phyloP scores from a whole-genome alignment of 768 basidiomycete species.

The Termitomyces sp. region DNA sequence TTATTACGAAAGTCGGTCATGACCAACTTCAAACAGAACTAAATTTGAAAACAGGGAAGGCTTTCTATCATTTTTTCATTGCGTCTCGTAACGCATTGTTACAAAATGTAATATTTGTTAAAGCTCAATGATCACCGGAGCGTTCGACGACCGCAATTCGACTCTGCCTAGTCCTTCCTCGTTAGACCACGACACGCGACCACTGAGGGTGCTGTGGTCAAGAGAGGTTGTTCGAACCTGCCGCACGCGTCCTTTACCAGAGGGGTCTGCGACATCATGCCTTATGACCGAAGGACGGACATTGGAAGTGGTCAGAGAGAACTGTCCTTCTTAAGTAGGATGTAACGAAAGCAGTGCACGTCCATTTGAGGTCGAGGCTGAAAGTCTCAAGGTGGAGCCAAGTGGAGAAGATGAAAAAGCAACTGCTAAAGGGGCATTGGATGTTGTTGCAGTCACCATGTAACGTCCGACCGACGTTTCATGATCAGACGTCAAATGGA shows the following conservation, averaged over 20 bases:
- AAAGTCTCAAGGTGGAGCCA: slow-evolving; percentile 26
- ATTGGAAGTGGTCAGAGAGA: slow-evolving; percentile 17
- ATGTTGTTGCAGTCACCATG: slow-evolving; percentile 23
- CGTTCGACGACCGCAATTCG: slow-evolving; percentile 12
- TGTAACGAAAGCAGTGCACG: slow-evolving; percentile 26
- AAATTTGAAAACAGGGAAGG: neutral
- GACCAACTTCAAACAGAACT: too few species aligned
- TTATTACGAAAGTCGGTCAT: neutral
- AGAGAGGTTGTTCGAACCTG: slow-evolving; percentile 1
- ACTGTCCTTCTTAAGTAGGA: slow-evolving; percentile 32
- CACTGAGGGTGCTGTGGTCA: slow-evolving; percentile 5
- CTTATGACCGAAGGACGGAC: slow-evolving; percentile 4
- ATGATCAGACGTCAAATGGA: slow-evolving; percentile 30
- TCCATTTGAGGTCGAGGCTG: slow-evolving; percentile 27
- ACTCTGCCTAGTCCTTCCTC: slow-evolving; percentile 13
- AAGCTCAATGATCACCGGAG: slow-evolving; percentile 11
- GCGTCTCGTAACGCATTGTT: too few species aligned
- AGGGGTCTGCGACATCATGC: slow-evolving; percentile 16
- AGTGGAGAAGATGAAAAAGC: slow-evolving; percentile 27
- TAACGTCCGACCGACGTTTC: slow-evolving; percentile 25
- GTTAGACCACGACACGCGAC: slow-evolving; percentile 15
- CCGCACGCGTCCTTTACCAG: slow-evolving; percentile 18
- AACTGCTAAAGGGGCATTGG: slow-evolving; percentile 27
- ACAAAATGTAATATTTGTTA: neutral
- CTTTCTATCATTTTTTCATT: neutral